Conservation (phyloP, 1,139 yeast species). For the Arxiozyma heterogenica region DNA sequence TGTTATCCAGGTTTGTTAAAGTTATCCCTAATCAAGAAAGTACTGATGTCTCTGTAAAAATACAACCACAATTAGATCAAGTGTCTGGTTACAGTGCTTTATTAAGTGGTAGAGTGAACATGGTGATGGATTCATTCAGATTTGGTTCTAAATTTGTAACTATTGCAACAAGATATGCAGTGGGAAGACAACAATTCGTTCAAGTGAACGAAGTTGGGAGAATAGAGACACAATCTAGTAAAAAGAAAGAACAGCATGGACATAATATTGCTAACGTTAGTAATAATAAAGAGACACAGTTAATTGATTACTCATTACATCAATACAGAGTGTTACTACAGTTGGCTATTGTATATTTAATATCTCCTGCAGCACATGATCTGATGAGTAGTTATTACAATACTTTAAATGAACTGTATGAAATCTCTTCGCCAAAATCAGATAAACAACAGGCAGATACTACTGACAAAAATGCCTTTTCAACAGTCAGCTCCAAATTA, state of each 20-base stretch:
- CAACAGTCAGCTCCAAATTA: slow-evolving; percentile 37
- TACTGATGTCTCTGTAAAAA: slow-evolving; percentile 40
- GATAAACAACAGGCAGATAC: slow-evolving; percentile 23
- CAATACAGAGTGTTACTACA: slow-evolving; percentile 79
- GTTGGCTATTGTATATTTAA: slow-evolving; percentile 70
- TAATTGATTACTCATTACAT: slow-evolving; percentile 77
- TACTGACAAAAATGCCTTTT: slow-evolving; percentile 42
- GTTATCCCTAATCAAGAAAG: slow-evolving; percentile 51
- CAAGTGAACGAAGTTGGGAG: slow-evolving; percentile 12
- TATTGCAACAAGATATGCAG: slow-evolving; percentile 80
- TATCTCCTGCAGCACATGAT: slow-evolving; percentile 64
- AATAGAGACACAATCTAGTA: neutral
- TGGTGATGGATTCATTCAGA: slow-evolving; percentile 80
- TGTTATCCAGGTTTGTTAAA: slow-evolving; percentile 74
- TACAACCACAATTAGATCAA: slow-evolving; percentile 71
- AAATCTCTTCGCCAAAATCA: slow-evolving; percentile 33
- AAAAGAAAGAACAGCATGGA: neutral
- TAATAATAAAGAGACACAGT: slow-evolving; percentile 43
- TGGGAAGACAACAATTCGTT: slow-evolving; percentile 82
- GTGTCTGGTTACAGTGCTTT: slow-evolving; percentile 73
- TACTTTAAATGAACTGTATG: slow-evolving; percentile 49
- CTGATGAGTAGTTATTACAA: slow-evolving; percentile 46
- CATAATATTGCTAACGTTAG: neutral
- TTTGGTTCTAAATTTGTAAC: slow-evolving; percentile 72
- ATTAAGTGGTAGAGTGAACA: slow-evolving; percentile 78